Evolutionary conservation across 2,329 filamentous ascomycete genomes (phyloP).

Genomic region (Leptographium lundbergii): DNA sequence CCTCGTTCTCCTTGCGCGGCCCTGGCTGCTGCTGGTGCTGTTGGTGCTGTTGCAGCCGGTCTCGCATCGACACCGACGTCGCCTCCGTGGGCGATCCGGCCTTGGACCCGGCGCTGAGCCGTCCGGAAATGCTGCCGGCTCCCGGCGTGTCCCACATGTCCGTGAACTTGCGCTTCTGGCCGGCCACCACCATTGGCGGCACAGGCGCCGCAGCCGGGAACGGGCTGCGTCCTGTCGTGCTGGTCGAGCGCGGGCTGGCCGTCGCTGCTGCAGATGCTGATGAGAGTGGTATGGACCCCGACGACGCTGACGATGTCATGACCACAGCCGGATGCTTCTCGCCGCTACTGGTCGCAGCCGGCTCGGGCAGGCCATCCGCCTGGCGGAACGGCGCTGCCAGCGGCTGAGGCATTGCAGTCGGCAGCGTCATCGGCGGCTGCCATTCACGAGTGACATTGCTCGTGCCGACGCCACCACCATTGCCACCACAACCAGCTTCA

Average conservation of each 20-base stretch:
- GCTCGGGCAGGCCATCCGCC: too few relatives aligned
- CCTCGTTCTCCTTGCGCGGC: background rate
- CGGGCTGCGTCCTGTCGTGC: background rate
- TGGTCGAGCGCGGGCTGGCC: background rate
- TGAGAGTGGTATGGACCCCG: too few relatives aligned
- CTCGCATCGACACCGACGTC: constrained; percentile 4
- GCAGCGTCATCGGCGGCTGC: background rate
- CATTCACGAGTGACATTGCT: too few relatives aligned
- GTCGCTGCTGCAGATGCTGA: background rate
- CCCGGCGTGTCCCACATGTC: constrained; percentile 15
- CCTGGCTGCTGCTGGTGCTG: constrained; percentile 4
- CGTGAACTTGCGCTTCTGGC: constrained; percentile 28
- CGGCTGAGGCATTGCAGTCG: background rate
- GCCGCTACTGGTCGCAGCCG: too few relatives aligned
- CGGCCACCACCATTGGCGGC: constrained; percentile 18
- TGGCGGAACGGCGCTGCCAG: background rate
- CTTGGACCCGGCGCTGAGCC: background rate
- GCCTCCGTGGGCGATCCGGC: background rate
- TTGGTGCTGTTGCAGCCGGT: constrained; percentile 5
- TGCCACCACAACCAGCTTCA: too few relatives aligned
- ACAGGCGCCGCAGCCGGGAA: background rate
- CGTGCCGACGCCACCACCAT: too few relatives aligned
- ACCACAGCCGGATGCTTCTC: background rate
- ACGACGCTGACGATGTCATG: background rate
- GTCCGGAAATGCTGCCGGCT: background rate